These are phyloP conservation scores for Colletotrichum filicis DNA, from an alignment of 2,329 filamentous ascomycete species.

Conservation along the genomic window DNA sequence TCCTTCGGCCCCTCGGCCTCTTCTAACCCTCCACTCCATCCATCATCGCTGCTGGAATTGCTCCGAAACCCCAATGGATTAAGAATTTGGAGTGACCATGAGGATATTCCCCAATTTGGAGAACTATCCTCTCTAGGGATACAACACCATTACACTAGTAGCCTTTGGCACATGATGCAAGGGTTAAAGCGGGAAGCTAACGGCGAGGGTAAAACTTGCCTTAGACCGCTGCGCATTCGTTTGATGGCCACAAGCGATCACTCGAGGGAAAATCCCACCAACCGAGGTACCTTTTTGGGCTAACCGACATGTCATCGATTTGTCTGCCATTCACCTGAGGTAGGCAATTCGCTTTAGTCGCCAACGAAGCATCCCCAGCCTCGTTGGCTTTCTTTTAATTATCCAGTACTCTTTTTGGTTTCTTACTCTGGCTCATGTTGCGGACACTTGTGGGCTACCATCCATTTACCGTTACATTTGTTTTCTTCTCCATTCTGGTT, in stretches of 20 bases:
- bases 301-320: slow-evolving; percentile 10
- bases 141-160: neutral
- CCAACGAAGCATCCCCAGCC: neutral
- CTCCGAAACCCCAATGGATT: too few relatives aligned
- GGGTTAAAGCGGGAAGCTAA: slow-evolving; percentile 1
- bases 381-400: neutral
- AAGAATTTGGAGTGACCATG: neutral
- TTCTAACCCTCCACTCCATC: neutral
- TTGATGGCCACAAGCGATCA: slow-evolving; percentile 10
- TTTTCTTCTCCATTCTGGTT: neutral
- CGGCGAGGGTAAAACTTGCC: neutral
- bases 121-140: neutral
- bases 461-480: neutral
- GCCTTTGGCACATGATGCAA: slow-evolving; percentile 5
- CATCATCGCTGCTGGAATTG: neutral
- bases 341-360: neutral
- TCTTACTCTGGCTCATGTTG: neutral
- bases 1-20: neutral
- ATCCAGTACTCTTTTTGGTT: neutral
- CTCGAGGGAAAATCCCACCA: slow-evolving; percentile 2
- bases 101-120: neutral
- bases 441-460: neutral
- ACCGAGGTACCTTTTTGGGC: slow-evolving; percentile 8
- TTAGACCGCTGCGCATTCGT: neutral
- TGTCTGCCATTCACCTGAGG: neutral